phyloP scores from a whole-genome alignment of 129 eudicot species.

The Gnaphalium uliginosum region DNA sequence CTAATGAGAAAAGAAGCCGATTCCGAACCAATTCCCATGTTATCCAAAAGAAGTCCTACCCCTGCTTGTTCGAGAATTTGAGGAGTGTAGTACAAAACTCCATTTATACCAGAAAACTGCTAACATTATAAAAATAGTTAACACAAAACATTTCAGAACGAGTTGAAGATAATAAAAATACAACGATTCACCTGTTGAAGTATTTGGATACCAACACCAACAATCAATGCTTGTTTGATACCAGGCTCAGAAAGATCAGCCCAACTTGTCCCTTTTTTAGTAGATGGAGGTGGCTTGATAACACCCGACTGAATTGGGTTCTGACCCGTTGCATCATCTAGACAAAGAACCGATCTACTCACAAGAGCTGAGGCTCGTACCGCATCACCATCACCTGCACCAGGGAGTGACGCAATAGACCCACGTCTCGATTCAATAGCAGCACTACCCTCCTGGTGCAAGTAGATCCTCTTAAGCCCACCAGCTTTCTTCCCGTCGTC shows the following conservation, averaged over 20 bases:
- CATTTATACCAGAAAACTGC: slow-evolving; percentile 91
- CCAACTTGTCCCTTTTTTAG: slow-evolving; percentile 57
- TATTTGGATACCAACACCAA: slow-evolving; percentile 87
- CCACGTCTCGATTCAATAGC: slow-evolving; percentile 52
- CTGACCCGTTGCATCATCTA: slow-evolving; percentile 42
- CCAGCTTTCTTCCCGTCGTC: slow-evolving; percentile 61
- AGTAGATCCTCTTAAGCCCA: slow-evolving; percentile 69
- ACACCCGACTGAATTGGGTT: slow-evolving; percentile 44
- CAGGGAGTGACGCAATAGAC: slow-evolving; percentile 54
- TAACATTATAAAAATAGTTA: background rate
- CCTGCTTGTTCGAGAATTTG: slow-evolving; percentile 96
- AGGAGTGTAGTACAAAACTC: slow-evolving; percentile 90
- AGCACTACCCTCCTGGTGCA: slow-evolving; percentile 66
- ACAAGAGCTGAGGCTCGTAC: slow-evolving; percentile 87
- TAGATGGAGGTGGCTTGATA: slow-evolving; percentile 44
- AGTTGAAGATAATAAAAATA: background rate
- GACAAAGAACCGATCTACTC: slow-evolving; percentile 69
- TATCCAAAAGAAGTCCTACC: slow-evolving; percentile 68
- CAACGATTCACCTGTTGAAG: slow-evolving; percentile 81
- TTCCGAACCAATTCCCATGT: slow-evolving; percentile 65
- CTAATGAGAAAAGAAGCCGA: slow-evolving; percentile 85
- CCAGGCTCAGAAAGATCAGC: slow-evolving; percentile 83
- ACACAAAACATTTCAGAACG: background rate
- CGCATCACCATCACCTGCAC: slow-evolving; percentile 49
- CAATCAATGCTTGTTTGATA: slow-evolving; percentile 80